A percentile compares a stretch with the other conserved stretches of the same genome.
These are phyloP conservation scores for Cryphonectria radicalis DNA, from an alignment of 2,329 filamentous ascomycete species.

Conservation along the genomic window DNA sequence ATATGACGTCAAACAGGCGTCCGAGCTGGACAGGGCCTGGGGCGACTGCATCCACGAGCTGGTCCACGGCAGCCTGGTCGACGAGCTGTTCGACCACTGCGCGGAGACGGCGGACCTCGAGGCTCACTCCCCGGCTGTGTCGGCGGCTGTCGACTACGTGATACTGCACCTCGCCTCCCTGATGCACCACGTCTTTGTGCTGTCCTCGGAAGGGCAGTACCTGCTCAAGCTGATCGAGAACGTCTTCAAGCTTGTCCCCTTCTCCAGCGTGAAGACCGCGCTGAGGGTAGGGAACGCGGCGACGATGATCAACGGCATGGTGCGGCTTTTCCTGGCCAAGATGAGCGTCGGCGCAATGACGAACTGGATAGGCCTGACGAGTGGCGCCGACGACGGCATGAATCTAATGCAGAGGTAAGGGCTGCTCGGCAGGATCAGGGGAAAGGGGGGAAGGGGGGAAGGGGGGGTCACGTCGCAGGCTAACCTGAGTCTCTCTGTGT, in stretches of 20 bases:
- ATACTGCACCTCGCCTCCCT: slow-evolving; percentile 75
- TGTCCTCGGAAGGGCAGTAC: slow-evolving; percentile 76
- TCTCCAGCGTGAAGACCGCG: slow-evolving; percentile 72
- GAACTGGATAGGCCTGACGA: slow-evolving; percentile 78
- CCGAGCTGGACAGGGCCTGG: slow-evolving; percentile 67
- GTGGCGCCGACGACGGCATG: slow-evolving; percentile 76
- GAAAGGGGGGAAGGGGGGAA: no score
- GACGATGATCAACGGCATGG: slow-evolving; percentile 78
- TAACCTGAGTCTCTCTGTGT: not conserved
- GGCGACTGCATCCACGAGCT: slow-evolving; percentile 67
- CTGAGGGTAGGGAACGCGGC: slow-evolving; percentile 78
- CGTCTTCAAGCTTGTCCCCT: slow-evolving; percentile 72
- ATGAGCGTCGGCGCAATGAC: slow-evolving; percentile 74
- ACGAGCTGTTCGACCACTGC: slow-evolving; percentile 66
- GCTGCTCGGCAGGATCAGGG: not conserved
- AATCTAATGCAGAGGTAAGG: slow-evolving; percentile 69
- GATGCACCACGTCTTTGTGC: slow-evolving; percentile 72
- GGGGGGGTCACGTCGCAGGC: not conserved
- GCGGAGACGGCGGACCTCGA: slow-evolving; percentile 66
- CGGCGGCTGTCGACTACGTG: slow-evolving; percentile 67
- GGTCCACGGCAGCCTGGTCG: slow-evolving; percentile 70
- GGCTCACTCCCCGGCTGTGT: slow-evolving; percentile 63
- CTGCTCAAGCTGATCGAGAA: slow-evolving; percentile 72
- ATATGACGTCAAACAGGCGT: slow-evolving; percentile 63
- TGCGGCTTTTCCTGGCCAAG: slow-evolving; percentile 76